A percentile compares a stretch with the other conserved stretches of the same genome.
phyloP scores from a whole-genome alignment of 108 stramenopile genomes.

The Asterionellopsis glacialis region DNA sequence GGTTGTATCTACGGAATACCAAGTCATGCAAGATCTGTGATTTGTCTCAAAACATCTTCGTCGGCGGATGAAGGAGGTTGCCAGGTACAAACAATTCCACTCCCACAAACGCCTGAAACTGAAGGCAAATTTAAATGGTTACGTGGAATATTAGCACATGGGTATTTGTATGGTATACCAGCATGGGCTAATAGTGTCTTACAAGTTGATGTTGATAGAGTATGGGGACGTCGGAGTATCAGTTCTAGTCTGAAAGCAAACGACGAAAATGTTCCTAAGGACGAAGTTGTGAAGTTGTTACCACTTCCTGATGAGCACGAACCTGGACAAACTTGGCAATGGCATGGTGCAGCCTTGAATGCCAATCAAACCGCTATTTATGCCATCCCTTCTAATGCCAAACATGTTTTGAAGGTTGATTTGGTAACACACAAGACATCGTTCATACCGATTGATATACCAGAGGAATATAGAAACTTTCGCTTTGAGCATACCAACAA shows the following conservation, averaged over 20 bases:
- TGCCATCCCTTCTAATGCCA: conserved; percentile 77
- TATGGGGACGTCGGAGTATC: conserved; percentile 38
- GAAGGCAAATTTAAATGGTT: conserved; percentile 72
- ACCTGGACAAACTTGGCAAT: conserved; percentile 60
- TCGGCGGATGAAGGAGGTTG: conserved; percentile 24
- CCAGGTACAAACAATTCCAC: conserved; percentile 43
- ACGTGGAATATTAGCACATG: conserved; percentile 64
- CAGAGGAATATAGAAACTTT: conserved; percentile 42
- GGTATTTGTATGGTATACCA: conserved; percentile 77
- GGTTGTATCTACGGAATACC: conserved; percentile 80
- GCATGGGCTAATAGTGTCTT: conserved; percentile 59
- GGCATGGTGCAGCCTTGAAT: conserved; percentile 84
- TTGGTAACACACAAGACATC: conserved; percentile 54
- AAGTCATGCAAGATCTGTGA: conserved; percentile 45
- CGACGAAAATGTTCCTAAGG: background rate
- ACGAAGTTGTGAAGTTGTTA: conserved; percentile 29
- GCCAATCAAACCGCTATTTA: conserved; percentile 72
- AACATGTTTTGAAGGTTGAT: conserved; percentile 72
- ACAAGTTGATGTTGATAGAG: conserved; percentile 58
- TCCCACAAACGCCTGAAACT: conserved; percentile 31
- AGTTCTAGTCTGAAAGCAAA: background rate
- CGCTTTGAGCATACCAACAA: conserved; percentile 52
- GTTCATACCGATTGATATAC: conserved; percentile 44
- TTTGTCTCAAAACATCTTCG: conserved; percentile 45
- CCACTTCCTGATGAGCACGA: conserved; percentile 43